Base-by-base conservation (phyloP, 768 basidiomycete genomes). In the Tricholomella constricta region DNA sequence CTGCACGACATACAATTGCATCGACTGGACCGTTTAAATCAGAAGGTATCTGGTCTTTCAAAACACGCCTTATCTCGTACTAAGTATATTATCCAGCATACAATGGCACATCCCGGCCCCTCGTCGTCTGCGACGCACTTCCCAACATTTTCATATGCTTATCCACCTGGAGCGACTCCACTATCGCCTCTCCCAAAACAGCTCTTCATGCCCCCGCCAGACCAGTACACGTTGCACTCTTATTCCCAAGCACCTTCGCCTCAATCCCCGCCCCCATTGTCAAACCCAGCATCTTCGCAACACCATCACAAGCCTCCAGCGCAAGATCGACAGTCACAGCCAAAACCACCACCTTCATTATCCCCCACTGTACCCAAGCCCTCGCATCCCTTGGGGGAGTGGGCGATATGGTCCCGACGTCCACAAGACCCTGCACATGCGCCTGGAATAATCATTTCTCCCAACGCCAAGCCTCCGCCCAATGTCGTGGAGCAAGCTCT, bases 371-470 rank as follows among this genome's bases (percentile, higher is more conserved):
- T 27, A 37, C 51, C 45, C 43, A 11, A 32, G 14, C 20, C 54
- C 47, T 20, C 45, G 22, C 48, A 49, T 3, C 53, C 58, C 2
- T 32, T 48, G 29, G 69, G 60, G 9, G 69, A 71, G 32, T 89
- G 81, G 71, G 85, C 82, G 4, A 80, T 91, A 32, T 90, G 87
- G 86, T 86, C 88, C 0, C 78, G 79, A n/a, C 80, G 86, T 22
- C 89, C 89, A 0, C 69, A 74, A 2, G 72, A 89, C 63, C 89
- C 89, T 0, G 71, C 78, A 3, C 65, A 69, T 40, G 89, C 88
- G 0, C 87, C 86, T 1, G 81, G 83, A 3, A 80, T 90, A 52
- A 88, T 90, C 57, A 85, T 91, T 23, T 88, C 88, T 1, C 77
- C 83, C 0, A 68, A 62, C 19, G 85, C 87, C 2, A 73, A 76